Base-by-base conservation (phyloP, 768 basidiomycete species). In the Zangia roseola region DNA sequence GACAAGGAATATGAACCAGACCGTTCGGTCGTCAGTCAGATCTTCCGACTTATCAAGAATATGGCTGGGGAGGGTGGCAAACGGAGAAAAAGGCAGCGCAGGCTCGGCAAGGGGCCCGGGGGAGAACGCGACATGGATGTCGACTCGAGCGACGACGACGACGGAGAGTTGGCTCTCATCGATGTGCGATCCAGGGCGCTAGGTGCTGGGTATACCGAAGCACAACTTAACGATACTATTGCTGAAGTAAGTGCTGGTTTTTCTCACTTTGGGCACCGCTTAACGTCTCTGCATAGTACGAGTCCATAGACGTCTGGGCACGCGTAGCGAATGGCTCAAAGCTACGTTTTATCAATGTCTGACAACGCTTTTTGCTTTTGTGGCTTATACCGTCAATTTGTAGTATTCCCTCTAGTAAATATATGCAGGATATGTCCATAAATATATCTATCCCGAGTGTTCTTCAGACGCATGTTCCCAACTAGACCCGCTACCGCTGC, bases 31-130 rank as follows among this genome's bases (percentile, higher is more conserved):
- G 76, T 83, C 50, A 90, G 86, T 65, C 84, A 89, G 69, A 91
- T 98, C 65, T 94, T 87, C 72, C 78, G 94, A 28, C 76, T 97
- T 55, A 88, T 99, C 74, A 94, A 91, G 69, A 81, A 83, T 24
- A 94, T 97, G 91, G 78, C 79, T 59, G 71, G 67, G 42, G 61
- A 71, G 59, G 62, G 68, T 37, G 63, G 69, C 35, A 72, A 71
- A 46, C 63, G 64, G 37, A 69, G 69, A 37, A 69, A 74, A 60
- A 74, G 72, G 47, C 66, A 72, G 52, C 80, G 77, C 64, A 75
- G 80, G 50, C 59, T 90, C 9, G 88, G 88, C 17, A 82, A 68
- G 57, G 88, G 88, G 1, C 83, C 86, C n/a, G 78, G 74, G 16
- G 72, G 87, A 39, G 81, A 88, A 63, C 79, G 84, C 12, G 83